A percentile compares a stretch with the other conserved stretches of the same genome.
Conservation (phyloP, 371 early-diverging fungal species). For the Blakeslea trispora region DNA sequence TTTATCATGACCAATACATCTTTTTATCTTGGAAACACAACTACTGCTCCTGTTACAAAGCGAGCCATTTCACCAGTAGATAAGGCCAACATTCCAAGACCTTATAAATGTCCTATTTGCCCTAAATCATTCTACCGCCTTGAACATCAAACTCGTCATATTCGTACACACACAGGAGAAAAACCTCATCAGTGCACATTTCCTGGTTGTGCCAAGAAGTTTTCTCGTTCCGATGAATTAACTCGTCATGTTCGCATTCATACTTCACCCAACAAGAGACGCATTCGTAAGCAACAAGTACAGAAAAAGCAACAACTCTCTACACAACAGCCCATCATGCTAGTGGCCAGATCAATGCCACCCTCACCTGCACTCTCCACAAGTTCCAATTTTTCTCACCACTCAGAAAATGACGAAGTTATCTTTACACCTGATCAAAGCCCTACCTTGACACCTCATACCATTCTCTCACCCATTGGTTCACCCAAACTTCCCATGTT, state of each 20-base stretch:
- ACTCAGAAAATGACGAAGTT: slow-evolving; percentile 46
- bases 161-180: slow-evolving; percentile 92
- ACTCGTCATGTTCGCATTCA: slow-evolving; percentile 84
- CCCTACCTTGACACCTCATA: slow-evolving; percentile 35
- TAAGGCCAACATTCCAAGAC: slow-evolving; percentile 53
- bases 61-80: slow-evolving; percentile 35
- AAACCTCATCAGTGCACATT: slow-evolving; percentile 84
- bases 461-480: slow-evolving; percentile 25
- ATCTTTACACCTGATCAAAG: slow-evolving; percentile 47
- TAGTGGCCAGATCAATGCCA: slow-evolving; percentile 24
- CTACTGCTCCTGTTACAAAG: slow-evolving; percentile 18
- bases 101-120: slow-evolving; percentile 70
- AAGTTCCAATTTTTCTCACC: slow-evolving; percentile 27
- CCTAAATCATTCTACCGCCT: slow-evolving; percentile 71
- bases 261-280: slow-evolving; percentile 45
- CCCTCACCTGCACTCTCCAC: slow-evolving; percentile 47
- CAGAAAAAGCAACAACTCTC: slow-evolving; percentile 10
- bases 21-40: slow-evolving; percentile 6
- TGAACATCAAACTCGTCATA: slow-evolving; percentile 86
- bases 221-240: slow-evolving; percentile 90
- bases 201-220: slow-evolving; percentile 82
- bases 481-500: slow-evolving; percentile 22
- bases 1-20: not conserved
- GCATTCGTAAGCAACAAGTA: slow-evolving; percentile 28
- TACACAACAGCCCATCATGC: slow-evolving; percentile 13